phyloP scores from a whole-genome alignment of 257 asterid species.

The Gentiana straminea region DNA sequence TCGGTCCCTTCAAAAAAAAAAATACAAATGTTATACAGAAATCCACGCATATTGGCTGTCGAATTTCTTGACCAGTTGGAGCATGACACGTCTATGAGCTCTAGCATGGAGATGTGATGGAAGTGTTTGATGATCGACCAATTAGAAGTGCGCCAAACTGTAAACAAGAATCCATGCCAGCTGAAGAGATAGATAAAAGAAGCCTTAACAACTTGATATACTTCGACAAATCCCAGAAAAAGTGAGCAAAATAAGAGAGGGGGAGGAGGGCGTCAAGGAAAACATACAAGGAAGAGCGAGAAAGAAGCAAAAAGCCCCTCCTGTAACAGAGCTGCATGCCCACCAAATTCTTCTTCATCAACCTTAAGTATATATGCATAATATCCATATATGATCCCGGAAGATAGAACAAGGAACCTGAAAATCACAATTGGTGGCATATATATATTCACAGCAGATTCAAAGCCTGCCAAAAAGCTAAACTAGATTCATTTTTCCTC shows the following conservation, averaged over 20 bases:
- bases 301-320: conserved; percentile 92
- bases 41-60: conserved; percentile 1
- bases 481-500: too few relatives aligned
- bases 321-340: conserved; percentile 88
- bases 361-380: conserved; percentile 61
- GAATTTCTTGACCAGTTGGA: neutral
- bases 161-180: conserved; percentile 84
- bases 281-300: conserved; percentile 73
- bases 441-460: neutral
- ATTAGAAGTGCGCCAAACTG: conserved; percentile 93
- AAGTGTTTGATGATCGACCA: conserved; percentile 7
- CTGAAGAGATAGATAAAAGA: conserved; percentile 27
- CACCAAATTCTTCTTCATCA: conserved; percentile 96
- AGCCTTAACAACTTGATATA: neutral
- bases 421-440: conserved; percentile 9
- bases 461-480: too few relatives aligned
- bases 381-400: conserved; percentile 75
- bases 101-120: conserved; percentile 2
- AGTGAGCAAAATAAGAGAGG: neutral
- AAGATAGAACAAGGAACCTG: conserved; percentile 68
- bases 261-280: neutral
- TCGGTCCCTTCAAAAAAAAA: conserved; percentile 2
- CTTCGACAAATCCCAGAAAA: neutral
- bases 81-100: neutral
- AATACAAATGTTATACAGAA: conserved; percentile 1